Evolutionary conservation across 805 yeast species (phyloP).

Genomic region (Metschnikowia similis): DNA sequence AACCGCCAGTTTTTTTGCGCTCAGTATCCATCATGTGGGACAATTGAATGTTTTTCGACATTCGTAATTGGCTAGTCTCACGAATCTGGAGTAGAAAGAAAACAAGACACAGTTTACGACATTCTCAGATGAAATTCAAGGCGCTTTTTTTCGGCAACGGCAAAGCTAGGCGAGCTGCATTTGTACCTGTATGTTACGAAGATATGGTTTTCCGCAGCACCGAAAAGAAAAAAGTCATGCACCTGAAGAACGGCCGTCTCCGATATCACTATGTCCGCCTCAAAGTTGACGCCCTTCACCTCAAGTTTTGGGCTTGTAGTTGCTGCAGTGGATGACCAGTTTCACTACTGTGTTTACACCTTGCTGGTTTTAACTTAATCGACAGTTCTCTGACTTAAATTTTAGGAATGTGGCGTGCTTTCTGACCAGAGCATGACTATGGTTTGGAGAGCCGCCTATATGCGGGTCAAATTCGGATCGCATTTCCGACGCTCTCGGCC

Average conservation of each 20-base stretch:
- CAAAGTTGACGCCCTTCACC: not conserved
- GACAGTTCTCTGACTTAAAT: not conserved
- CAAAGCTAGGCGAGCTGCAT: not conserved
- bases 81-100: not conserved
- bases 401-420: constrained; percentile 3
- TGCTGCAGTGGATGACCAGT: not conserved
- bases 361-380: not conserved
- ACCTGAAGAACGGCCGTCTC: not conserved
- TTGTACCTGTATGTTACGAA: not conserved
- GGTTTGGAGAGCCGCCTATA: constrained; percentile 1
- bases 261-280: not conserved
- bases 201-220: not conserved
- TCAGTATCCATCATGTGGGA: not conserved
- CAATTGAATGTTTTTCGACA: not conserved
- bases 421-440: not conserved
- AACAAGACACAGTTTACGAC: not conserved
- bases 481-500: not conserved
- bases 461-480: not conserved
- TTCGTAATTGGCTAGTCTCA: not conserved
- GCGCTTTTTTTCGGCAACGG: not conserved
- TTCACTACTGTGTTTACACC: not conserved
- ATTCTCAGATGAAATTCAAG: not conserved
- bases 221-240: not conserved
- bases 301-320: not conserved
- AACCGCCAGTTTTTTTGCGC: not conserved